Percentiles rank a stretch among this genome's conserved stretches.
Evolutionary conservation across 768 basidiomycete species (phyloP).

Genomic region (Crucibulum laeve): DNA sequence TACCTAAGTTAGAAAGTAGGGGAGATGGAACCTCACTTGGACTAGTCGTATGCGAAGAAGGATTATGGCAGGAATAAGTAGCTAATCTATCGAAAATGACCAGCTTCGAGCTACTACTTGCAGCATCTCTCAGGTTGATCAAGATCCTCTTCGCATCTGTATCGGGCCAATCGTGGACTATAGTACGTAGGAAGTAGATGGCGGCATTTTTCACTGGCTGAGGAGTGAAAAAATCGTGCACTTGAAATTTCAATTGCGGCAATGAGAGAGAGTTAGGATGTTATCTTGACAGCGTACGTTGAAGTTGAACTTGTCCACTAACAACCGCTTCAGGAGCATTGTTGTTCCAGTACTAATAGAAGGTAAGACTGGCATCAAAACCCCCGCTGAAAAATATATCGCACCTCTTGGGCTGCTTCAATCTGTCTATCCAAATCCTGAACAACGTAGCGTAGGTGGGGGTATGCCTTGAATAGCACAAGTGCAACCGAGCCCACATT

Average conservation of each 20-base stretch:
- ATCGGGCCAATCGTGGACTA: constrained; percentile 28
- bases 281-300: constrained; percentile 12
- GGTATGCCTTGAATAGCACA: constrained; percentile 21
- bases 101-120: constrained; percentile 15
- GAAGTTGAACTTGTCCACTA: constrained; percentile 19
- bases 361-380: background rate
- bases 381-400: no score
- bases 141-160: constrained; percentile 19
- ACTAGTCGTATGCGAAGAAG: background rate
- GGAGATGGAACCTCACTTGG: background rate
- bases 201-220: constrained; percentile 20
- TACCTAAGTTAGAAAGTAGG: background rate
- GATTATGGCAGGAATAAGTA: constrained; percentile 9
- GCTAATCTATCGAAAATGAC: constrained; percentile 19
- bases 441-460: constrained; percentile 26
- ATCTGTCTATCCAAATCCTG: constrained; percentile 25
- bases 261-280: background rate
- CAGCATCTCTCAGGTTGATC: constrained; percentile 16
- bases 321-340: constrained; percentile 18
- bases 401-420: constrained; percentile 15
- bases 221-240: constrained; percentile 26
- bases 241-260: constrained; percentile 4
- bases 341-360: constrained; percentile 19
- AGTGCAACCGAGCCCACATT: constrained; percentile 25
- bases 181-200: constrained; percentile 20